Conservation (phyloP, 176 grass and related monocot species). For the Ensete glaucum region DNA sequence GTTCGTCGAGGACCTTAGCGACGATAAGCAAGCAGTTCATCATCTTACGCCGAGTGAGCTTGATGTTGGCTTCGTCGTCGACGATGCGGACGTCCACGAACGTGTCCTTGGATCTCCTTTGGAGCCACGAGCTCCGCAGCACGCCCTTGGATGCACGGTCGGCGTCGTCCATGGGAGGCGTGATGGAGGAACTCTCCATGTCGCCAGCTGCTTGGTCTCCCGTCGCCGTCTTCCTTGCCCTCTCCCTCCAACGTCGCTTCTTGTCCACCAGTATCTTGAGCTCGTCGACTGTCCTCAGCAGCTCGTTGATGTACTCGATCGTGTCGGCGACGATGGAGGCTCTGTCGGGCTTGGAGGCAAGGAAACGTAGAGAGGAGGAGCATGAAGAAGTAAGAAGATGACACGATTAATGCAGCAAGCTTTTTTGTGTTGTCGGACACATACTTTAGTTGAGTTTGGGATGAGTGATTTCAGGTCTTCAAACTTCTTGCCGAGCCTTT, state of each 20-base stretch:
- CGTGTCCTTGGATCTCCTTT: conserved; percentile 70
- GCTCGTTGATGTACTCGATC: conserved; percentile 73
- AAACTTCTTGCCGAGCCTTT: conserved; percentile 53
- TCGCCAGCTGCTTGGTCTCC: conserved; percentile 4
- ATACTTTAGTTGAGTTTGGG: conserved; percentile 63
- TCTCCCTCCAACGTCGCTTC: conserved; percentile 37
- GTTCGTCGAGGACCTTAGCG: conserved; percentile 53
- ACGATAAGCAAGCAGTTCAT: conserved; percentile 50
- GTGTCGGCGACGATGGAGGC: conserved; percentile 60
- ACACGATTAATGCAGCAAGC: not conserved
- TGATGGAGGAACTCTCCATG: conserved; percentile 29
- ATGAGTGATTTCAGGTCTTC: conserved; percentile 52
- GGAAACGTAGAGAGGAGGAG: not conserved
- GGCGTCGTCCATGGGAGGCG: not conserved
- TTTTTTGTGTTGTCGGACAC: not conserved
- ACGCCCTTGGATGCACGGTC: conserved; percentile 5
- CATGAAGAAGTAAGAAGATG: not conserved
- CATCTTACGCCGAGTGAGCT: conserved; percentile 69
- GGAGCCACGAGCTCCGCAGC: conserved; percentile 80
- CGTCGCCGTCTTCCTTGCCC: not conserved
- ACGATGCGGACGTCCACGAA: conserved; percentile 88
- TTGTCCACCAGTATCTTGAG: conserved; percentile 60
- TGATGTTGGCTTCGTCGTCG: conserved; percentile 94
- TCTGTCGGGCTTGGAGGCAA: conserved; percentile 35
- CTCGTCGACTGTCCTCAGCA: conserved; percentile 60